Evolutionary conservation across 2,329 filamentous ascomycete genomes (phyloP).

Genomic region (Exophiala calicioides): DNA sequence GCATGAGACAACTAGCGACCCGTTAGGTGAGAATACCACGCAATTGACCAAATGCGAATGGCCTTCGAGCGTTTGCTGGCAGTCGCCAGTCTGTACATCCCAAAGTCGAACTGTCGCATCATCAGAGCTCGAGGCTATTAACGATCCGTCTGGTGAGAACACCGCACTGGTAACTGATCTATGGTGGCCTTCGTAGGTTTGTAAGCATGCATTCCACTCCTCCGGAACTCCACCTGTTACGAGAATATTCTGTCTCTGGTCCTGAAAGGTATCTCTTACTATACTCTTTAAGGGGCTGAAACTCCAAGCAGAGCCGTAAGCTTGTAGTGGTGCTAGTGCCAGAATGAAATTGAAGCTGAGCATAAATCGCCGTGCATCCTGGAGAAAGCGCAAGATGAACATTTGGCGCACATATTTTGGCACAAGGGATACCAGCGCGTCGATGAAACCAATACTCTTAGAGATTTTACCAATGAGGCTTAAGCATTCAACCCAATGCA

Average conservation of each 20-base stretch:
- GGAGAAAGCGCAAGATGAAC: not conserved
- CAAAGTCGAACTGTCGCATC: too few relatives aligned
- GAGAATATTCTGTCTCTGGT: not conserved
- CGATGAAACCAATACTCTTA: not conserved
- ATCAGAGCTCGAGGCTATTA: too few relatives aligned
- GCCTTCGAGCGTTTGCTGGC: too few relatives aligned
- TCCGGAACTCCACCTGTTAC: not conserved
- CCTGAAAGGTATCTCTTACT: not conserved
- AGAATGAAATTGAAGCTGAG: not conserved
- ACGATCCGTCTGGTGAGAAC: too few relatives aligned
- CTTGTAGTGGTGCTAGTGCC: not conserved
- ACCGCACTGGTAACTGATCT: too few relatives aligned
- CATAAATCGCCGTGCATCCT: not conserved
- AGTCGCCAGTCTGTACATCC: too few relatives aligned
- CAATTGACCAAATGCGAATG: slow-evolving; percentile 18
- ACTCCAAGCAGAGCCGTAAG: not conserved
- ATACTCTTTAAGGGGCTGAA: not conserved
- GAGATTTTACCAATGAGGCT: not conserved
- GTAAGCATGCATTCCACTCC: not conserved
- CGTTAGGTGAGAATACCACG: slow-evolving; percentile 29
- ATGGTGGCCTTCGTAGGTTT: slow-evolving; percentile 11
- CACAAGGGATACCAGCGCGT: not conserved
- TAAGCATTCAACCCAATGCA: not conserved
- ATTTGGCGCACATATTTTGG: not conserved
- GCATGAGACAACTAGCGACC: slow-evolving; percentile 20